phyloP scores from a whole-genome alignment of 495 filamentous ascomycete genomes.

The Polyplosphaeria fusca region DNA sequence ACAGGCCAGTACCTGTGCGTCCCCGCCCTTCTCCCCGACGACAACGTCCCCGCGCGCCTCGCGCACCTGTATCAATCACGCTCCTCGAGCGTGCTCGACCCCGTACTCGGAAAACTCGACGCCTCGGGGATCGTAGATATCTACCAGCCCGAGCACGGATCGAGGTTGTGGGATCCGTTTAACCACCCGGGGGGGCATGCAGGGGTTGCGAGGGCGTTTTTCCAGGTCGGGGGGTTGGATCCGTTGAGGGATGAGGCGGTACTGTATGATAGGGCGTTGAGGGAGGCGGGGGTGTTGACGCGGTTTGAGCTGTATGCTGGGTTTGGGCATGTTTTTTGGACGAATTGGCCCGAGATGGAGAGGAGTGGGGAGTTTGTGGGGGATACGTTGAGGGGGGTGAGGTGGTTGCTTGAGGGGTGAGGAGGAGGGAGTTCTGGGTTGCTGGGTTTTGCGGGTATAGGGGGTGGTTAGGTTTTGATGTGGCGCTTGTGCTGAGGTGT shows the following conservation, averaged over 20 bases:
- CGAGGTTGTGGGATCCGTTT: constrained; percentile 27
- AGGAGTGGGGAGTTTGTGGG: constrained; percentile 22
- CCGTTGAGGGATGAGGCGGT: constrained; percentile 42
- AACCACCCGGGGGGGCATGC: constrained; percentile 23
- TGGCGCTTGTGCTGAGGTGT: no score
- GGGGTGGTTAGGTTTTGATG: no score
- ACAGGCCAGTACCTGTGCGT: constrained; percentile 33
- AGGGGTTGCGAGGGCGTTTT: constrained; percentile 36
- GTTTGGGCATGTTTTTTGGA: constrained; percentile 33
- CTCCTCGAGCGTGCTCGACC: background rate
- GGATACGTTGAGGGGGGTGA: constrained; percentile 30
- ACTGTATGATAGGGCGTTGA: constrained; percentile 34
- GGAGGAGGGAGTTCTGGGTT: no score
- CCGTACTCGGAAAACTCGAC: constrained; percentile 14
- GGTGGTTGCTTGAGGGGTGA: constrained; percentile 30
- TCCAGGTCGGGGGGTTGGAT: constrained; percentile 43
- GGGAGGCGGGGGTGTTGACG: constrained; percentile 26
- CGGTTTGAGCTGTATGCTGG: constrained; percentile 32
- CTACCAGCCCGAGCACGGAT: constrained; percentile 14
- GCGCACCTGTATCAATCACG: constrained; percentile 15
- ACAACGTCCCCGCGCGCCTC: constrained; percentile 10
- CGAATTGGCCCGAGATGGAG: constrained; percentile 30
- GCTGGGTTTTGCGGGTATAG: no score
- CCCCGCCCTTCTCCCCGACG: constrained; percentile 17
- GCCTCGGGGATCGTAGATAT: background rate